Evolutionary conservation across 371 early-diverging fungal genomes (phyloP).

Genomic region (Dichotomocladium elegans): DNA sequence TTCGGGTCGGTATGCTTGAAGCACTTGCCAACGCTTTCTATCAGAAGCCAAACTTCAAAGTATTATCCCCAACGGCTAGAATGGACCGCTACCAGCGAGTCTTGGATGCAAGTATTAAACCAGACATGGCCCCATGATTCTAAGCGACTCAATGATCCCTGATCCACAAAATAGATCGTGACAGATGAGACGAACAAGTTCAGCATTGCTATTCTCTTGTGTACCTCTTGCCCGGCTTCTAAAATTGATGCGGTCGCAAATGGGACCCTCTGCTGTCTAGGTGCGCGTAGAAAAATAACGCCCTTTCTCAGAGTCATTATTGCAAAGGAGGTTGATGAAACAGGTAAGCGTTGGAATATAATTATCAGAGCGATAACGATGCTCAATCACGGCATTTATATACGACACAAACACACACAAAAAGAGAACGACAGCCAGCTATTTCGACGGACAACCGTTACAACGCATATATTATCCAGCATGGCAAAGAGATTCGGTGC

Average conservation of each 20-base stretch:
- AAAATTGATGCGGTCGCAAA: constrained; percentile 82
- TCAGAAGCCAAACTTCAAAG: constrained; percentile 79
- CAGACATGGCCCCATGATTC: not conserved
- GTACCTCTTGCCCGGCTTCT: constrained; percentile 76
- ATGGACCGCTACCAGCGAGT: constrained; percentile 67
- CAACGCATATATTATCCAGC: constrained; percentile 79
- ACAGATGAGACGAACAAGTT: constrained; percentile 50
- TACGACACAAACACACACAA: not conserved
- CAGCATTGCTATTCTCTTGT: constrained; percentile 70
- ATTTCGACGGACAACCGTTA: constrained; percentile 87
- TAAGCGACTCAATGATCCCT: not conserved
- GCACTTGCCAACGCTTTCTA: constrained; percentile 83
- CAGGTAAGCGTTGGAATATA: constrained; percentile 38
- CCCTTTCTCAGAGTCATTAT: constrained; percentile 73
- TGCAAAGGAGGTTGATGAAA: constrained; percentile 71
- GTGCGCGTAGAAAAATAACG: constrained; percentile 63
- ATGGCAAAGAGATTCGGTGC: constrained; percentile 74
- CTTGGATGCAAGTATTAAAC: constrained; percentile 44
- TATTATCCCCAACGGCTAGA: constrained; percentile 66
- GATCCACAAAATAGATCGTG: constrained; percentile 33
- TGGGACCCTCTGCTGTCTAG: constrained; percentile 72
- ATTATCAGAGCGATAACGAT: not conserved
- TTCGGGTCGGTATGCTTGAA: constrained; percentile 82
- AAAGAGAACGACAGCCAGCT: constrained; percentile 75
- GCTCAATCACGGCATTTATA: not conserved